Conservation (phyloP, 2,329 filamentous ascomycete species). For the Aspergillus hortae region DNA sequence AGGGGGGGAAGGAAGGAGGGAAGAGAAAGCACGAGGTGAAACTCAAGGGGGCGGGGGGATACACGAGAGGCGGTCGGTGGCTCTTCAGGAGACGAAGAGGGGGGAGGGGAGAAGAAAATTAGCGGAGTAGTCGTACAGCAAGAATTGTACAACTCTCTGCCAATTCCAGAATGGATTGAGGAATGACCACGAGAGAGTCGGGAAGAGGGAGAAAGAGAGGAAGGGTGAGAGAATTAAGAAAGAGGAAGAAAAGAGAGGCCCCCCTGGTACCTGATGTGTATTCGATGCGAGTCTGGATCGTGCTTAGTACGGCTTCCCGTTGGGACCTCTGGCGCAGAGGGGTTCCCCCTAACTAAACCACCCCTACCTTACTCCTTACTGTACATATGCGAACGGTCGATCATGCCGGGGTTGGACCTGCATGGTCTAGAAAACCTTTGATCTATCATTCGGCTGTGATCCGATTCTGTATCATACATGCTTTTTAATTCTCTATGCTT, state of each 20-base stretch:
- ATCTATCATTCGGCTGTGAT: too few relatives aligned
- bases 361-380: too few relatives aligned
- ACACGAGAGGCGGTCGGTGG: too few relatives aligned
- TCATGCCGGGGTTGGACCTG: too few relatives aligned
- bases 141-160: too few relatives aligned
- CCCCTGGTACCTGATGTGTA: neutral
- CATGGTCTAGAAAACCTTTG: too few relatives aligned
- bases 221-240: neutral
- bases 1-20: neutral
- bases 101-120: conserved; percentile 9
- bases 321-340: neutral
- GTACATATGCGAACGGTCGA: too few relatives aligned
- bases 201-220: neutral
- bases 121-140: too few relatives aligned
- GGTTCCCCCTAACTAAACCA: too few relatives aligned
- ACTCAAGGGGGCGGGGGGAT: conserved; percentile 13
- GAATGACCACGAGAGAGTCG: neutral
- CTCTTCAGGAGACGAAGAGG: conserved; percentile 5
- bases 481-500: too few relatives aligned
- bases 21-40: conserved; percentile 6
- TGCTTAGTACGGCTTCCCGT: conserved; percentile 1
- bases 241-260: neutral
- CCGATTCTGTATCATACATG: too few relatives aligned
- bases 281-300: conserved; percentile 4
- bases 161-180: neutral